Evolutionary conservation across 1,284 basidiomycete species (phyloP), one percentile per base, ranked within the genome.

Genomic region (Malassezia globosa): DNA sequence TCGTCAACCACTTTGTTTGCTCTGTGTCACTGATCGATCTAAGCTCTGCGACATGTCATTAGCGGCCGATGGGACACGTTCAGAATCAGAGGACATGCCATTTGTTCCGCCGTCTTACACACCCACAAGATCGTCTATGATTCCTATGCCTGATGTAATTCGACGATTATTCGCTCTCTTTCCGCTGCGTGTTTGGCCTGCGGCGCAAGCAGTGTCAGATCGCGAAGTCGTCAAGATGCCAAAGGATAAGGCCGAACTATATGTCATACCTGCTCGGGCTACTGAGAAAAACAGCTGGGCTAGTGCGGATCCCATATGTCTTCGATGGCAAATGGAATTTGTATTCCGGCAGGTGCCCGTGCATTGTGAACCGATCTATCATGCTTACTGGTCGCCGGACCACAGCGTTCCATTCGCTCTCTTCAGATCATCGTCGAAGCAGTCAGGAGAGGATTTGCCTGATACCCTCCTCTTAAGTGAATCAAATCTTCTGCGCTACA

Each of bases 301-400:
- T 1, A 66, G 63, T 41, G 55, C 56, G 13, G 64, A 68, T 23
- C 63, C 65, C 0, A 55, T 60, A 13, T 56, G 60, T 8, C 47
- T 68, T 11, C 53, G 59, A 5, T 66, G 63, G 64, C 65, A 68
- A 39, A 58, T 68, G 52, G 60, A 63, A 42, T 48, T 66, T 18
- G 19, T 59, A 6, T 59, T 64, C 23, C 58, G 62, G 5, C 37
- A 37, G 6, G 55, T 55, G 19, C 52, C 56, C 14, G 58, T 59
- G 27, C 54, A 61, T 2, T 55, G 56, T 19, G 48, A 48, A 21
- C 57, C 58, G 34, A 46, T 63, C 42, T 46, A 54, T 14, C 61
- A 58, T 13, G 40, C 55, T 27, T 60, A 58, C 33, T 62, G 62
- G 62, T 55, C 59, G 7, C 61, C 61, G 4, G 62, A 43, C 1